phyloP scores from a whole-genome alignment of 768 basidiomycete species.

The Amanita rubescens region DNA sequence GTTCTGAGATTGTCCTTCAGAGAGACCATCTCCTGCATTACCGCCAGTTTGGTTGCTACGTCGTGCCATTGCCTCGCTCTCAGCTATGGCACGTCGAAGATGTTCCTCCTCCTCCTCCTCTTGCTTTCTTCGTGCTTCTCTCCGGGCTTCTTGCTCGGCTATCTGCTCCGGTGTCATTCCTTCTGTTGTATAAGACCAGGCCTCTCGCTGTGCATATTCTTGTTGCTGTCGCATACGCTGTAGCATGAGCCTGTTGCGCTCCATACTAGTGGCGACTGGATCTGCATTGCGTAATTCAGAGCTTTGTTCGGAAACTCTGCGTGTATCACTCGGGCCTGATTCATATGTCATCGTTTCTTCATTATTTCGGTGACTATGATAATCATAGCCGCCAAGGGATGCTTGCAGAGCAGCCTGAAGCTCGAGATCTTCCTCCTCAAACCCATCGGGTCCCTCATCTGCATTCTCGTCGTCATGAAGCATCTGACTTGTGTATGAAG shows the following conservation, averaged over 20 bases:
- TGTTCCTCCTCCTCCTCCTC: slow-evolving; percentile 54
- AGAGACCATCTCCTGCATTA: background rate
- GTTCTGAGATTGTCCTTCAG: slow-evolving; percentile 20
- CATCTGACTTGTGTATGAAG: background rate
- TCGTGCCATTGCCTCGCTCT: slow-evolving; percentile 43
- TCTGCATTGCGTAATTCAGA: slow-evolving; percentile 33
- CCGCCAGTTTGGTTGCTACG: background rate
- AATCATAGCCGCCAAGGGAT: slow-evolving; percentile 41
- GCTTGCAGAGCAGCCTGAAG: slow-evolving; percentile 85
- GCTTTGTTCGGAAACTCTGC: background rate
- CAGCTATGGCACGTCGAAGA: slow-evolving; percentile 51
- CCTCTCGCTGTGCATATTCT: slow-evolving; percentile 56
- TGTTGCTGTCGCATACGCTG: slow-evolving; percentile 61
- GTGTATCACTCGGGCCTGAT: slow-evolving; percentile 2
- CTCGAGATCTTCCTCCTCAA: slow-evolving; percentile 83
- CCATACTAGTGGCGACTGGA: slow-evolving; percentile 61
- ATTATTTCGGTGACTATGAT: background rate
- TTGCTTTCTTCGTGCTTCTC: slow-evolving; percentile 22
- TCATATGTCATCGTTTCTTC: slow-evolving; percentile 11
- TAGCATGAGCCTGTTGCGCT: slow-evolving; percentile 51
- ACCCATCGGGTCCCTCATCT: slow-evolving; percentile 22
- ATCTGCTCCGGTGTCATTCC: slow-evolving; percentile 24
- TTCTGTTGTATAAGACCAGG: slow-evolving; percentile 32
- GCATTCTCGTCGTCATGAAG: background rate
- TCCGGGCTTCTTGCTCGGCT: slow-evolving; percentile 24